Evolutionary conservation across 225 moss, liverwort and hornwort species (phyloP).

Genomic region (Physcomitrium patens): DNA sequence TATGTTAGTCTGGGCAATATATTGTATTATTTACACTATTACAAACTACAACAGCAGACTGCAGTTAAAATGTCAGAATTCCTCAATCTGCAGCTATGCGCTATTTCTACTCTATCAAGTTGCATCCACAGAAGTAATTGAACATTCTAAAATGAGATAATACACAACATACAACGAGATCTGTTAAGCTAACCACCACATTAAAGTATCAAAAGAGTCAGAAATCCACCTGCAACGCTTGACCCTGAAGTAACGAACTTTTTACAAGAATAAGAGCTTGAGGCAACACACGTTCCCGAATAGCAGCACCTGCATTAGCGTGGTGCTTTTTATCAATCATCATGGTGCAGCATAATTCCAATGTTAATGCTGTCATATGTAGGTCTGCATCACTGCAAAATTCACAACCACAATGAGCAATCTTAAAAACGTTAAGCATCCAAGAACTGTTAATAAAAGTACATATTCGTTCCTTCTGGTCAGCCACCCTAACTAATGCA

Average conservation of each 20-base stretch:
- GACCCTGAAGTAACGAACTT: slow-evolving; percentile 75
- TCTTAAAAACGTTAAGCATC: neutral
- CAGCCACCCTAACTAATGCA: neutral
- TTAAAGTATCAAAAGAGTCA: neutral
- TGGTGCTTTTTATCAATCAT: slow-evolving; percentile 79
- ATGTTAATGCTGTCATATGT: slow-evolving; percentile 76
- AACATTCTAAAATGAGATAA: neutral
- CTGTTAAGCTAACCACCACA: neutral
- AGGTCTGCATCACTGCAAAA: slow-evolving; percentile 72
- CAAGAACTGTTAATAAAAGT: neutral
- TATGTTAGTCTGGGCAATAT: slow-evolving; percentile 2
- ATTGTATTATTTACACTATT: neutral
- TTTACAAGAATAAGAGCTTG: slow-evolving; percentile 74
- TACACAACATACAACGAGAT: neutral
- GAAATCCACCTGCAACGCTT: slow-evolving; percentile 74
- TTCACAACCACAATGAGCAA: slow-evolving; percentile 4
- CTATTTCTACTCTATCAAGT: neutral
- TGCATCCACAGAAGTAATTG: neutral
- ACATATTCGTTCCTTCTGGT: neutral
- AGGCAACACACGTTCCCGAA: slow-evolving; percentile 70
- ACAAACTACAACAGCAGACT: neutral
- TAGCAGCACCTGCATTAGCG: slow-evolving; percentile 68
- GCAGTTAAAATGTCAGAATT: neutral
- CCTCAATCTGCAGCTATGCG: neutral
- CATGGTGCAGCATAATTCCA: slow-evolving; percentile 84